These are phyloP conservation scores for Citrus cavaleriei DNA, from an alignment of 345 rosid species.

Conservation along the genomic window DNA sequence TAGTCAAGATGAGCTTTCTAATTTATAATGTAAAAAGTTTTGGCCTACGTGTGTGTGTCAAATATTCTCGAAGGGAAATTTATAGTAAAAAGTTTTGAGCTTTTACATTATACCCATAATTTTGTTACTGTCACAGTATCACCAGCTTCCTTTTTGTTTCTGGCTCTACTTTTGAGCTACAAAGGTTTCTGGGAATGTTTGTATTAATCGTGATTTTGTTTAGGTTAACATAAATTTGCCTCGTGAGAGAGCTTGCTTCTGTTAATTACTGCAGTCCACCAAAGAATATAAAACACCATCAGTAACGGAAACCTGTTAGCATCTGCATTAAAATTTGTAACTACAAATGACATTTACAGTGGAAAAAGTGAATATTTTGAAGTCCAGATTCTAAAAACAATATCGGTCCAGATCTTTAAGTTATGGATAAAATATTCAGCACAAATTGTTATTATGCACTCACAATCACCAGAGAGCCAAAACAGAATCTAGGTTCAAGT, in stretches of 20 bases:
- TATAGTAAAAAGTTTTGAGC: neutral
- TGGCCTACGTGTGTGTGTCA: neutral
- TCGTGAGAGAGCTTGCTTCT: too few species aligned
- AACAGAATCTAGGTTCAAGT: neutral
- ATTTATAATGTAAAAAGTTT: neutral
- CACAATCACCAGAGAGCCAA: neutral
- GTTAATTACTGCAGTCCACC: too few species aligned
- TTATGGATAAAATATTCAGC: neutral
- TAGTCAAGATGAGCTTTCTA: neutral
- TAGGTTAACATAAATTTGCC: too few species aligned
- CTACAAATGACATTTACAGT: neutral
- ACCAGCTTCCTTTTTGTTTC: neutral
- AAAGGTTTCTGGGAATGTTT: neutral
- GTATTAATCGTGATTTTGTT: neutral
- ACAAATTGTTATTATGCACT: neutral
- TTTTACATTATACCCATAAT: neutral
- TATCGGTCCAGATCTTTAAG: neutral
- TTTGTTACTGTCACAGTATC: neutral
- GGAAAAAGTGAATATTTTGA: too few species aligned
- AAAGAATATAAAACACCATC: too few species aligned
- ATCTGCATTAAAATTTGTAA: neutral
- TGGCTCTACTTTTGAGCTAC: neutral
- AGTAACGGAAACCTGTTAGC: neutral
- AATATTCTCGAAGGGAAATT: neutral
- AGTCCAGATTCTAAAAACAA: neutral